phyloP scores from a whole-genome alignment of 148 eudicot genomes.

The Cornus suecica region DNA sequence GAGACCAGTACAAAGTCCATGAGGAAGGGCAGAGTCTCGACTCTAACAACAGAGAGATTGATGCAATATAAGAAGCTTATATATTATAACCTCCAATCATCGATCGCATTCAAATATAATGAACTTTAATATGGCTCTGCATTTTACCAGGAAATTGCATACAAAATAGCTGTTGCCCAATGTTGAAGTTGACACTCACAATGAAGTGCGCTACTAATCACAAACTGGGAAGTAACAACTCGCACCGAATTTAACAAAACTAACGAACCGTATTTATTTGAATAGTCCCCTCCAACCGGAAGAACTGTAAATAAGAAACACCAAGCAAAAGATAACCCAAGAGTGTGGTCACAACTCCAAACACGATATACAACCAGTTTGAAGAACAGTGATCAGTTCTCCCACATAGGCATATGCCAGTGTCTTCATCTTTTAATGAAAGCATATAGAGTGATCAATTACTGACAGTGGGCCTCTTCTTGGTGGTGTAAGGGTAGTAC shows the following conservation, averaged over 20 bases:
- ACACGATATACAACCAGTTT: conserved; percentile 8
- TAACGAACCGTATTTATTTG: background rate
- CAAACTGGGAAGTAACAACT: too few relatives aligned
- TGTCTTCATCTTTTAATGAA: conserved; percentile 15
- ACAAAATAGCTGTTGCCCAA: too few relatives aligned
- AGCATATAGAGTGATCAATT: conserved; percentile 21
- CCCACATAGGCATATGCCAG: background rate
- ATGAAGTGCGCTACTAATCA: too few relatives aligned
- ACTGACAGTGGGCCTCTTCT: conserved; percentile 55
- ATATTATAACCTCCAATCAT: too few relatives aligned
- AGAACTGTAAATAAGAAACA: conserved; percentile 10
- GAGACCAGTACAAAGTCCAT: too few relatives aligned
- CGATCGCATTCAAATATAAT: too few relatives aligned
- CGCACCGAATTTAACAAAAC: background rate
- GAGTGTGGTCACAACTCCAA: conserved; percentile 17
- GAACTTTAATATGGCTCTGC: too few relatives aligned
- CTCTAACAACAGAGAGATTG: too few relatives aligned
- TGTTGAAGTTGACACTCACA: too few relatives aligned
- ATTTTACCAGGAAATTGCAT: too few relatives aligned
- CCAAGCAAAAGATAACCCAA: background rate
- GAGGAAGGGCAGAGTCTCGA: too few relatives aligned
- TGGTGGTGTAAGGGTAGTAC: conserved; percentile 73
- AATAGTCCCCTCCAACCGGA: background rate
- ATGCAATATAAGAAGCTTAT: too few relatives aligned
- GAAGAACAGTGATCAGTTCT: background rate